Evolutionary conservation across 2,329 filamentous ascomycete species (phyloP).

Genomic region (Dactylellina cionopaga): DNA sequence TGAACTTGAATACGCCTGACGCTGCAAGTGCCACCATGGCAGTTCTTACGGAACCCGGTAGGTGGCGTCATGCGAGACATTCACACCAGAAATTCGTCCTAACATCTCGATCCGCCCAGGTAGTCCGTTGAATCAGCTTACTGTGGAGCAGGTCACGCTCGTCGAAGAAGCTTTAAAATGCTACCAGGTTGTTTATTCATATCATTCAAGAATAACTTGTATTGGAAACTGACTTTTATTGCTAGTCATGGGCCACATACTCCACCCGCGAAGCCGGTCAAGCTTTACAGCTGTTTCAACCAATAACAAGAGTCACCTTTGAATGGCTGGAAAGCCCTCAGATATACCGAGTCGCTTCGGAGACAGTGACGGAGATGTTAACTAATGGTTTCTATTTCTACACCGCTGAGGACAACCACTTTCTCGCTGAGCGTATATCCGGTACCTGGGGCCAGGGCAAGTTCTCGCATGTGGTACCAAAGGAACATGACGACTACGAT

Average conservation of each 20-base stretch:
- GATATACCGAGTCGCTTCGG: constrained; percentile 62
- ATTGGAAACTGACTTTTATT: neutral
- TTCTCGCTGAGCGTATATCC: constrained; percentile 70
- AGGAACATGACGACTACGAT: constrained; percentile 68
- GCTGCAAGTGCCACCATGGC: constrained; percentile 59
- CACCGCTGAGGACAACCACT: constrained; percentile 68
- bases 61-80: neutral
- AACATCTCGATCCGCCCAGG: constrained; percentile 45
- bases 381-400: constrained; percentile 74
- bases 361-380: constrained; percentile 67
- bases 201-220: constrained; percentile 55
- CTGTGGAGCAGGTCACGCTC: constrained; percentile 56
- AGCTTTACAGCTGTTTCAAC: constrained; percentile 47
- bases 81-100: neutral
- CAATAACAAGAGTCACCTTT: constrained; percentile 46
- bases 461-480: constrained; percentile 68
- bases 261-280: constrained; percentile 62
- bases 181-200: constrained; percentile 66
- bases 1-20: constrained; percentile 66
- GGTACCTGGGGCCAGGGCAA: constrained; percentile 69
- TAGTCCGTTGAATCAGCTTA: constrained; percentile 50
- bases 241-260: constrained; percentile 77
- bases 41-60: constrained; percentile 47
- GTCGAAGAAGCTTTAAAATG: constrained; percentile 70
- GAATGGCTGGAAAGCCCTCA: constrained; percentile 69